Base-by-base conservation (phyloP, 495 filamentous ascomycete genomes). In the Penicillium bialowiezense region DNA sequence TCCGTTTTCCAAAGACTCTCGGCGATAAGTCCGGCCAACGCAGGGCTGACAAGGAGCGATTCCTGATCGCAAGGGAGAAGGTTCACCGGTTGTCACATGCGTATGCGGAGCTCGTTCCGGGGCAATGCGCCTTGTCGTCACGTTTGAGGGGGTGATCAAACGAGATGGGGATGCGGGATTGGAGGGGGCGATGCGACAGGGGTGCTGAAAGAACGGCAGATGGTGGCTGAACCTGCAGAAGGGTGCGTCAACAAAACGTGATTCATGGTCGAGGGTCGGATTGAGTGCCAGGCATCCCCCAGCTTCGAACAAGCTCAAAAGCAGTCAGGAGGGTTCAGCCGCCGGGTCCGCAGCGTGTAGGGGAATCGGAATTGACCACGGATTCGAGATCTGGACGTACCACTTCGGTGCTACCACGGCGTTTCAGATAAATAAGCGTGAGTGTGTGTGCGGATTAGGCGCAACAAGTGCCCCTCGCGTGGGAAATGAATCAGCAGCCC, bases 371-470 rank as follows among this genome's bases (percentile, higher is more conserved):
- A 33, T 33, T 31, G 18, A 46, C 6, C 10, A 33, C 6, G 10
- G n/a, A 31, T 29, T 41, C 52, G 40, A 51, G 50, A 19, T 37
- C 35, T 37, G 18, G 18, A 57, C 52, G 32, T 55, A 55, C 52
- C 20, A 24, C 40, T 26, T 21, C 41, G 15, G 45, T 48, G 43
- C 44, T 52, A 58, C 54, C 44, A 41, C 31, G 23, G 26, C 20
- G 55, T 66, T 66, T 66, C 63, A 66, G 49, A 44, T 59, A 60
- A 38, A 58, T 40, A 53, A 42, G 47, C 61, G 61, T 58, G 55
- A 55, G 45, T 58, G 57, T 59, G 57, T 47, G 48, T 45, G 53
- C 48, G 18, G 36, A 28, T 26, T 32, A 58, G 60, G 54, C 56
- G 56, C 48, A 50, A 48, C 52, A 50, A 52, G 44, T 64, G 59